These are phyloP conservation scores for Anthracocystis panici-leucophaei DNA, from an alignment of 1,284 basidiomycete genomes.

Conservation along the genomic window DNA sequence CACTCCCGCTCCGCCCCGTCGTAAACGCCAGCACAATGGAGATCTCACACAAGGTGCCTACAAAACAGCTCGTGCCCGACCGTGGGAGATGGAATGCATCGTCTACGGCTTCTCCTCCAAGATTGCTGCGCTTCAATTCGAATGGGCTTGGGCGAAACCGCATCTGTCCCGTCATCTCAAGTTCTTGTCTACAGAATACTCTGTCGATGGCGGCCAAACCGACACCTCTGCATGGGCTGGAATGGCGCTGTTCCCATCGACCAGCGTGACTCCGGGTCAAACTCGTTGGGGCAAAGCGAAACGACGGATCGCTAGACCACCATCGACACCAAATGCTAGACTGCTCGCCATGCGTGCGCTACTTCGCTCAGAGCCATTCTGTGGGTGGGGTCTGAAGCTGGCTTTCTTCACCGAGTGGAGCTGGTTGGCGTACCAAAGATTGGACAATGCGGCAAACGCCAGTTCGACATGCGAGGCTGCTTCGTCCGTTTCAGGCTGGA, in stretches of 20 bases:
- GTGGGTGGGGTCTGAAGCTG: slow-evolving; percentile 62
- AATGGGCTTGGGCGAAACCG: slow-evolving; percentile 91
- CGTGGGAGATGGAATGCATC: slow-evolving; percentile 91
- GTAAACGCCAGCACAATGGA: slow-evolving; percentile 88
- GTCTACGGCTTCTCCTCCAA: slow-evolving; percentile 89
- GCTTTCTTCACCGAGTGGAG: slow-evolving; percentile 65
- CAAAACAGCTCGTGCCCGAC: slow-evolving; percentile 79
- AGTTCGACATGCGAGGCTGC: not conserved
- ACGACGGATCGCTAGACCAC: slow-evolving; percentile 25
- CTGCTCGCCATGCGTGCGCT: slow-evolving; percentile 66
- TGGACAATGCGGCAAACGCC: slow-evolving; percentile 8
- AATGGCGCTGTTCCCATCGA: slow-evolving; percentile 50
- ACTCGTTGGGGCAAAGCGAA: slow-evolving; percentile 35
- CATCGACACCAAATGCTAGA: slow-evolving; percentile 56
- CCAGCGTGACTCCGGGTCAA: slow-evolving; percentile 37
- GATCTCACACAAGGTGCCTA: slow-evolving; percentile 80
- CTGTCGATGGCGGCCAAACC: not conserved
- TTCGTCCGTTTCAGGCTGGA: not conserved
- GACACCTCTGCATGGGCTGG: slow-evolving; percentile 19
- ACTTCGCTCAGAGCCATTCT: slow-evolving; percentile 64
- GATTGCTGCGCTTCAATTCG: slow-evolving; percentile 84
- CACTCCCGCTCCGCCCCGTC: slow-evolving; percentile 81
- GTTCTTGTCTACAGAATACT: slow-evolving; percentile 34
- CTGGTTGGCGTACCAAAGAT: slow-evolving; percentile 40
- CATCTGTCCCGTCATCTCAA: slow-evolving; percentile 72